Evolutionary conservation across 768 basidiomycete genomes (phyloP).

Genomic region (Mycena metata): DNA sequence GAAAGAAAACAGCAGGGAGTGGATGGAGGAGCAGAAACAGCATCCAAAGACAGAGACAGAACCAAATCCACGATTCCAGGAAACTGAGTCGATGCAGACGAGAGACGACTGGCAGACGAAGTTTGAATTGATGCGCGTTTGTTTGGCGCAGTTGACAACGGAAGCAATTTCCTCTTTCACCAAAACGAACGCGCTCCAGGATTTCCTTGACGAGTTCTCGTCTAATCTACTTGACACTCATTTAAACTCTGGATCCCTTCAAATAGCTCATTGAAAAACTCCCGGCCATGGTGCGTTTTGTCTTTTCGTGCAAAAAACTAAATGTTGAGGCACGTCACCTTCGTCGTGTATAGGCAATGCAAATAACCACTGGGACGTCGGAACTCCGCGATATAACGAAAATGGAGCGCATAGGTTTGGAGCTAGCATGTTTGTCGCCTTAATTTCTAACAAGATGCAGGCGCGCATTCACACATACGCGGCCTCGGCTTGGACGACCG

Average conservation of each 20-base stretch:
- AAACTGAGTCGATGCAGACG: too few relatives aligned
- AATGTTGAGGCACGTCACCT: not conserved
- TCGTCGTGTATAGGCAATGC: constrained; percentile 62
- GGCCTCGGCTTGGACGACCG: constrained; percentile 94
- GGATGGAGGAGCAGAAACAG: too few relatives aligned
- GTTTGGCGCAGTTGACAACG: not conserved
- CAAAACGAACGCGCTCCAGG: not conserved
- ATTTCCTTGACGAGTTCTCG: not conserved
- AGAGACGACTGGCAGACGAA: too few relatives aligned
- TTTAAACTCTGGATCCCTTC: not conserved
- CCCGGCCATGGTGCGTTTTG: constrained; percentile 15
- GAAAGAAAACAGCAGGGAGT: too few relatives aligned
- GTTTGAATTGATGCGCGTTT: not conserved
- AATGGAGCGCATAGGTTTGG: constrained; percentile 91
- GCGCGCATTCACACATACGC: constrained; percentile 94
- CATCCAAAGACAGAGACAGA: too few relatives aligned
- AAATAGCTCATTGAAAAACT: too few relatives aligned
- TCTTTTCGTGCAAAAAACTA: not conserved
- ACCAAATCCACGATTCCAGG: too few relatives aligned
- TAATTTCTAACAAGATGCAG: constrained; percentile 51
- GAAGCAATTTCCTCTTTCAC: not conserved
- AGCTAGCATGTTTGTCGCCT: not conserved
- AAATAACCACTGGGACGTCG: constrained; percentile 82
- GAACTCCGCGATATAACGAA: constrained; percentile 90
- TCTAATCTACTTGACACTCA: not conserved